Evolutionary conservation across 139 green algal species (phyloP), one percentile per base, ranked within the genome.

Genomic region (Dunaliella primolecta): DNA sequence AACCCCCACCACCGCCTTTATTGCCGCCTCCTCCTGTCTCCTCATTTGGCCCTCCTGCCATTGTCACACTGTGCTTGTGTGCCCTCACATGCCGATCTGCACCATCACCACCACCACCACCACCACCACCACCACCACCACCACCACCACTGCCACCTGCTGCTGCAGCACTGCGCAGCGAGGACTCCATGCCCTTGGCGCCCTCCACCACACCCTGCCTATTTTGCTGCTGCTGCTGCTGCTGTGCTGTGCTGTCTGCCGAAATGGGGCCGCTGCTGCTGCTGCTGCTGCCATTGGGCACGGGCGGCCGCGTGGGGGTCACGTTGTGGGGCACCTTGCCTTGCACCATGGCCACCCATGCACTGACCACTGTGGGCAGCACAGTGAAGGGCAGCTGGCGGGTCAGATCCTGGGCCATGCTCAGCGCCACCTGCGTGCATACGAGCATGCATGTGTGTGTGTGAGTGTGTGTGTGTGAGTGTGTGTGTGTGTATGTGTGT

Each of bases 331-430:
- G 1, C 46, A 34, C 31, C 29, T 46, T 57, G 2, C 20, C 78
- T 64, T 25, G 20, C 20, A 88, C 80, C 80, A 88, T 71, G 15
- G 72, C 84, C 32, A 81, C 77, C 87, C 87, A 90, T 36, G 30
- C 87, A 37, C 71, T 84, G 3, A 78, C 33, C 25, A 83, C 55
- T 0, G 33, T 72, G 0, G 87, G 87, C 33, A 90, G 82, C 36
- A 84, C 81, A 7, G 36, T 34, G 24, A 82, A 36, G 33, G 87
- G 87, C 56, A 90, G 87, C 84, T 88, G 87, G 34, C 84, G 86
- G 11, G 81, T 3, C 34, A 90, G 56, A 34, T 90, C 87, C 81
- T 90, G 87, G 29, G 74, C 83, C 76, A 88, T 70, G 36, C 25
- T 75, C 25, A 90, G 64, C 21, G 87, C 87, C 25, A 87, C 71